Evolutionary conservation across 306 rosid species (phyloP), one percentile per base, ranked within the genome.

Genomic region (Vigna trinervia): DNA sequence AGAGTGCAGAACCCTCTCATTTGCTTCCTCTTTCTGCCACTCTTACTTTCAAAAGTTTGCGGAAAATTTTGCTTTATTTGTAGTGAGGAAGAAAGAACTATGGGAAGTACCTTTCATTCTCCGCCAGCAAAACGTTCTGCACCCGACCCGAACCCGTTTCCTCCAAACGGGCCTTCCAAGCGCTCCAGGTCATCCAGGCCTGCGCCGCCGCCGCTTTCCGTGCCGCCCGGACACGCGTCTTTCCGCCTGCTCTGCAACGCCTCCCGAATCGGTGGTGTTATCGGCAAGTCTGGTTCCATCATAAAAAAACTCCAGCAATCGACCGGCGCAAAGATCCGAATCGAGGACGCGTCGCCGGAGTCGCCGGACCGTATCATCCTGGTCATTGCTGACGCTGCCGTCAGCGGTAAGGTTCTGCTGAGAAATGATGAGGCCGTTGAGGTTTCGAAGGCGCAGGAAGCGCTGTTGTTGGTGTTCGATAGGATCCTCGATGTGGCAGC

Each of bases 401-500:
- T 85, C 28, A 73, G 76, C 5, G 81, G 85, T 19, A 89, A 34
- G 39, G 57, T 82, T 34, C 0, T 52, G 15, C 15, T 75, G 32
- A 45, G 72, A 45, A 63, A 28, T 8, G 76, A 74, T 0, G 88
- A 66, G 47, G 88, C 32, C 32, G 5, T 87, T 32, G 96, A 87
- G 80, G 84, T 86, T 0, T 92, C 99, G 15, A 89, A 84, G 74
- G 99, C 96, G 17, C 99, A 96, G 79, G 98, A 96, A 45, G 97
- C 96, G 69, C 84, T 92, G 57, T 10, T 96, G 83, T 89, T 81
- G 86, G 97, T 96, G 67, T 96, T 90, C 41, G 98, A 92, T 69
- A 88, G 96, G 90, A 96, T 96, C 50, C 87, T 96, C 0, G 94
- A 89, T 72, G 99, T 96, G 26, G 99, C 91, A n/a, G 91, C 90